Evolutionary conservation across 2,329 filamentous ascomycete genomes (phyloP).

Genomic region (Periconia sp.): DNA sequence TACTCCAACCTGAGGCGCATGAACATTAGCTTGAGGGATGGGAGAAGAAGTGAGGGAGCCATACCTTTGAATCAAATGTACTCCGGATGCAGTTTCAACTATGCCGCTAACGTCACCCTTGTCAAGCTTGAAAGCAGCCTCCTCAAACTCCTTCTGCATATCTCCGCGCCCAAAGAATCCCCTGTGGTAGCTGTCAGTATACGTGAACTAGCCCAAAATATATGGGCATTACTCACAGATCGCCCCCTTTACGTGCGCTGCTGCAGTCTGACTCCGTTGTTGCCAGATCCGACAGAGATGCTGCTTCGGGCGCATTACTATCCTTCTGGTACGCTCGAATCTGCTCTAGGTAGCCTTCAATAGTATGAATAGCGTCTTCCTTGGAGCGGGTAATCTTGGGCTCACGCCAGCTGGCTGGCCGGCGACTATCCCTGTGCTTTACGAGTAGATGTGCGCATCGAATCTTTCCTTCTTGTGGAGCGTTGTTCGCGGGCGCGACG

Average conservation of each 20-base stretch:
- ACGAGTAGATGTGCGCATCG: conserved; percentile 90
- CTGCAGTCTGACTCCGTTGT: conserved; percentile 92
- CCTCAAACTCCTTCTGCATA: conserved; percentile 99
- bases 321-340: conserved; percentile 69
- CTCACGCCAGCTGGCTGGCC: conserved; percentile 93
- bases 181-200: conserved; percentile 45
- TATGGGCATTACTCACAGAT: conserved; percentile 66
- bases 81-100: conserved; percentile 89
- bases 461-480: conserved; percentile 73
- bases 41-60: conserved; percentile 19
- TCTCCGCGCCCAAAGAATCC: conserved; percentile 93
- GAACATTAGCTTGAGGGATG: conserved; percentile 16
- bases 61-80: conserved; percentile 95
- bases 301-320: conserved; percentile 20
- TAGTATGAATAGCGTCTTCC: conserved; percentile 81
- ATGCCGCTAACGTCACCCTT: conserved; percentile 85
- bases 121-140: conserved; percentile 88
- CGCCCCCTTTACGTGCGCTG: conserved; percentile 90
- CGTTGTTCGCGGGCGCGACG: conserved; percentile 47
- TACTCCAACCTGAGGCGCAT: conserved; percentile 29
- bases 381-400: conserved; percentile 86
- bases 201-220: background rate
- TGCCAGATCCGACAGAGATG: conserved; percentile 78
- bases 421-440: conserved; percentile 87
- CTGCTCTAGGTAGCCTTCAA: conserved; percentile 74